Base-by-base conservation (phyloP, 2,329 filamentous ascomycete genomes). In the Alternaria consortialis region DNA sequence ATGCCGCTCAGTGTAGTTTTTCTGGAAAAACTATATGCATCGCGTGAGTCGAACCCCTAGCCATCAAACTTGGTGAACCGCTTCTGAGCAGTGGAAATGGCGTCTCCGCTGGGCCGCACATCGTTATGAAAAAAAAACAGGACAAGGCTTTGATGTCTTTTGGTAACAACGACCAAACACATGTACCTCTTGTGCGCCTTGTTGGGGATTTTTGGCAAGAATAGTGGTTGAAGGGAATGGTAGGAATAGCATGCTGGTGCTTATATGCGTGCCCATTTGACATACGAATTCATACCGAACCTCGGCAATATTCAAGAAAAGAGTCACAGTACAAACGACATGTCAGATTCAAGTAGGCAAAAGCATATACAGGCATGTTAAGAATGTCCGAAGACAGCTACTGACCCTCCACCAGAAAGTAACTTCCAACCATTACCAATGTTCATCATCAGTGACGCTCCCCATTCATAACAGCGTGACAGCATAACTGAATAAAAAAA, bases 381-480 rank as follows among this genome's bases (percentile, higher is more conserved):
- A 50, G n/a, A 44, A 58, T 39, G 34, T 51, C 37, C 43, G 3
- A 57, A 51, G 48, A 54, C 50, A 36, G 25, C 42, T 52, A 48
- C 29, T 23, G 20, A 25, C 17, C 29, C 20, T 31, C 20, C 51
- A 25, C 20, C 20, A 25, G 20, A 42, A 42, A 15, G 17, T n/a
- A 9, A 29, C 54, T 52, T 60, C 64, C 58, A 42, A 42, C 55
- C 52, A 67, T 63, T 65, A 65, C 50, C 55, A 58, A 50, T 57
- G 50, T 46, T 47, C 34, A 44, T 47, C 11, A 20, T 51, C 23
- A 40, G 23, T 34, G 17, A 23, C 47, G 13, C 46, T 31, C 15
- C 20, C 34, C 29, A 52, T 34, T 11, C 42, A 57, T 39, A 51
- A 23, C 44, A 53, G 57, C 42, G 53, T 36, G 20, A 32, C 29